Evolutionary conservation across 768 basidiomycete genomes (phyloP), one percentile per base, ranked within the genome.

Genomic region (Albatrellus ellisii): DNA sequence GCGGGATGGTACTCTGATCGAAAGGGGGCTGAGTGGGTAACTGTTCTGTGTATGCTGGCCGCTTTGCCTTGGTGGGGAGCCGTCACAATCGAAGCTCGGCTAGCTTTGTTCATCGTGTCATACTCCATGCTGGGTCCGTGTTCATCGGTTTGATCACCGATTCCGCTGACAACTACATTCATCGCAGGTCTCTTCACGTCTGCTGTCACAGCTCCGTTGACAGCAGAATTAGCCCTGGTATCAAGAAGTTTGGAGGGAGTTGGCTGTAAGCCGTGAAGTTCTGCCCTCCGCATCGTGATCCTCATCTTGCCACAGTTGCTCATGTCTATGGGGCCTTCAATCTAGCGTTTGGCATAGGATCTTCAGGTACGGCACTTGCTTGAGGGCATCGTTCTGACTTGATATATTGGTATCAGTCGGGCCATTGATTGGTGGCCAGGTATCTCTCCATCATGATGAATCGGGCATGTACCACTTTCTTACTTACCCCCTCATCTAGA

Each of bases 301-400:
- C 12, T 6, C 15, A 28, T 37, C 42, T 28, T 38, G 15, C 4
- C 35, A 22, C 49, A 85, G 83, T 79, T 57, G 82, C 71, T 1
- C 81, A 85, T 51, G 67, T 80, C 3, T 86, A 82, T 51, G 82
- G 75, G 3, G 76, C 74, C 0, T 83, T 82, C 54, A 87, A 84
- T 59, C 53, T 85, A 9, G 73, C 73, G 2, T 83, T 75, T 46
- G 81, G 77, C 1, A 54, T 79, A 43, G 82, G 79, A 24, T 69
- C 75, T 26, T 60, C 72, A 35, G 53, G 81, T 81, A 49, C 56
- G 70, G 61, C 14, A 10, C 31, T 41, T 25, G 21, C 14, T 12
- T 27, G 11, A 36, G 26, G 39, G 14, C 28, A 32, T 34, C 14
- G 31, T 15, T 34, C 14, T 36, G 15, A 26, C 26, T 33, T 49